Conservation (phyloP, 1,284 basidiomycete species). For the Rhodotorula mucilaginosa region DNA sequence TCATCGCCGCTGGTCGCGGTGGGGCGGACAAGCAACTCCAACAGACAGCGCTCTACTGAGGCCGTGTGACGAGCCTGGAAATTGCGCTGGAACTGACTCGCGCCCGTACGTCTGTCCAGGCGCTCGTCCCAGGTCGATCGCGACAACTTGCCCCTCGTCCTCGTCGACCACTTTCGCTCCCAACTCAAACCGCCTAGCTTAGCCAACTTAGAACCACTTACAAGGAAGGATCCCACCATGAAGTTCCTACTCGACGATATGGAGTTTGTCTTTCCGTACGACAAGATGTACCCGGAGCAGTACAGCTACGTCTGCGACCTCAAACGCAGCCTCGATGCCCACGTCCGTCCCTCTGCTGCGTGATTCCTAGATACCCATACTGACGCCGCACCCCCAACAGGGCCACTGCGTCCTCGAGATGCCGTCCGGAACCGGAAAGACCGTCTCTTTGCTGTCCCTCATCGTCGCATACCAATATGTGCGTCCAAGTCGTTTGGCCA, state of each 20-base stretch:
- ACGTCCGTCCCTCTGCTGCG: slow-evolving; percentile 49
- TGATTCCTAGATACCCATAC: slow-evolving; percentile 41
- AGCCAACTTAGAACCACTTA: no score
- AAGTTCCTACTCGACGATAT: slow-evolving; percentile 90
- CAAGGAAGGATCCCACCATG: slow-evolving; percentile 56
- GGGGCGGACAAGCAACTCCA: no score
- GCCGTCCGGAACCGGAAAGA: slow-evolving; percentile 99
- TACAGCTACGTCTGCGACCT: slow-evolving; percentile 99
- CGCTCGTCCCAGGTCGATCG: background rate
- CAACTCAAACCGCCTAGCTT: no score
- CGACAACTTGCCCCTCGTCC: background rate
- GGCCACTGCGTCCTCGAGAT: slow-evolving; percentile 99
- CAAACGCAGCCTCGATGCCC: slow-evolving; percentile 91
- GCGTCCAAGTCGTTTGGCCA: slow-evolving; percentile 28
- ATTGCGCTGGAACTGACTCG: background rate
- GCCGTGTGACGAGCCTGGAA: background rate
- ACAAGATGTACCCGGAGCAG: slow-evolving; percentile 66
- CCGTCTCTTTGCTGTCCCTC: slow-evolving; percentile 89
- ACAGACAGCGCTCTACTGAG: background rate
- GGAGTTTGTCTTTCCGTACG: slow-evolving; percentile 71
- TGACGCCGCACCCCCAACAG: slow-evolving; percentile 52
- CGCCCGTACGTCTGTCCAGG: background rate
- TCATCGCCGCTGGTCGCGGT: background rate
- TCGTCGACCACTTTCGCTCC: background rate
- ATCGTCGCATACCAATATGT: slow-evolving; percentile 99